Conservation (phyloP, 106 monocot genomes). For the Cymbidium sinense region DNA sequence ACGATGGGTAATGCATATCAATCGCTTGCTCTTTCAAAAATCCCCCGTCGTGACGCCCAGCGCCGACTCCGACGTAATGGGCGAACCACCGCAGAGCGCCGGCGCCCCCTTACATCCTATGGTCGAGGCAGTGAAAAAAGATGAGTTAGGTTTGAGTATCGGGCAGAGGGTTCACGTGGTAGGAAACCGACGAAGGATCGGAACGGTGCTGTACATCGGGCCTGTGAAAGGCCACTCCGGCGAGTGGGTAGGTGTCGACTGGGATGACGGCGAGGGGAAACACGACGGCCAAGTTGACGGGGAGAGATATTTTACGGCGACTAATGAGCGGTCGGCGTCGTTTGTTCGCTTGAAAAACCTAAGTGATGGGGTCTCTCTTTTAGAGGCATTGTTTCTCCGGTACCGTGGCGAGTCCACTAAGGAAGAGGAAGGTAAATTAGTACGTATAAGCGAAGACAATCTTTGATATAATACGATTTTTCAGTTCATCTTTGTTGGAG, state of each 20-base stretch:
- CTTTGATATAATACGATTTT: background rate
- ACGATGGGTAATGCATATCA: too few relatives aligned
- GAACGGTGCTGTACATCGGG: conserved; percentile 81
- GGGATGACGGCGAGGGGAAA: conserved; percentile 79
- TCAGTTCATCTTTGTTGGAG: background rate
- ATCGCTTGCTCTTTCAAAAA: too few relatives aligned
- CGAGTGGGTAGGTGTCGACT: conserved; percentile 81
- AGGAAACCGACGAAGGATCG: conserved; percentile 51
- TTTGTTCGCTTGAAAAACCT: conserved; percentile 62
- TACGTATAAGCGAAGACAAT: background rate
- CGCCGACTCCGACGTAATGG: background rate
- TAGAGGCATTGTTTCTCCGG: conserved; percentile 40
- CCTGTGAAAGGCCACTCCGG: conserved; percentile 47
- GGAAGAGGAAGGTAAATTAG: conserved; percentile 60
- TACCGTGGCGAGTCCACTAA: conserved; percentile 66
- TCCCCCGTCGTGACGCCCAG: background rate
- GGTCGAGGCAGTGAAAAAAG: background rate
- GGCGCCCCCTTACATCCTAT: background rate
- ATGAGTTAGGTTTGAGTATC: conserved; percentile 18
- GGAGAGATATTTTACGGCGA: conserved; percentile 52
- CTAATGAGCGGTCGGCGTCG: conserved; percentile 51
- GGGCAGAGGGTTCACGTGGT: conserved; percentile 66
- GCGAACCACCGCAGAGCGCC: background rate
- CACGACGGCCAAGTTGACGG: conserved; percentile 71
- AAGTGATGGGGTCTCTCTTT: conserved; percentile 49